phyloP scores from a whole-genome alignment of 2,329 filamentous ascomycete species.

The Paecilomyces sp. region DNA sequence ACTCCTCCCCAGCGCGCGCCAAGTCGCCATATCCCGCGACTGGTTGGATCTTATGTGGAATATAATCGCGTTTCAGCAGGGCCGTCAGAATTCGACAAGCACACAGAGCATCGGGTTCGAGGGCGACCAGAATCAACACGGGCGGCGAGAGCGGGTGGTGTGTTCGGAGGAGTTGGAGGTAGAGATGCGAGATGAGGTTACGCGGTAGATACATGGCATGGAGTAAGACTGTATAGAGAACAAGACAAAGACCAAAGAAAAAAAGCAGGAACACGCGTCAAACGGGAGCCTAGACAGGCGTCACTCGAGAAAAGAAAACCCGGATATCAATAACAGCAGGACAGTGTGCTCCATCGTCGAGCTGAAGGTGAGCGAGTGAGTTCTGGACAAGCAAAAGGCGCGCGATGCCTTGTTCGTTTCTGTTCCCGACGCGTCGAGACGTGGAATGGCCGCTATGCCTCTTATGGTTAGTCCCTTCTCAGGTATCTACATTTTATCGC shows the following conservation, averaged over 20 bases:
- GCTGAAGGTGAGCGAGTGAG: background rate
- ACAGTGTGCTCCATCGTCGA: background rate
- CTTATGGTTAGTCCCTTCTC: background rate
- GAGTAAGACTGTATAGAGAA: conserved; percentile 10
- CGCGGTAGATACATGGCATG: conserved; percentile 86
- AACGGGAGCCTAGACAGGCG: background rate
- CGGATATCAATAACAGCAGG: background rate
- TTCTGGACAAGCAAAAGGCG: background rate
- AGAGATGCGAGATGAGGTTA: conserved; percentile 80
- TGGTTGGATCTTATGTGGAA: conserved; percentile 94
- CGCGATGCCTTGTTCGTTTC: background rate
- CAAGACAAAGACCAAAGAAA: conserved; percentile 12
- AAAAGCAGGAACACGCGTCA: conserved; percentile 2
- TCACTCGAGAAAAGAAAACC: background rate
- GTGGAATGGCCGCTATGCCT: background rate
- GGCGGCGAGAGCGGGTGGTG: conserved; percentile 87
- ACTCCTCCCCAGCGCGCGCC: conserved; percentile 66
- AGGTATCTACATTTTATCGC: no score
- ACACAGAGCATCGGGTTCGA: conserved; percentile 92
- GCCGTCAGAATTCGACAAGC: conserved; percentile 89
- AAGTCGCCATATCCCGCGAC: conserved; percentile 90
- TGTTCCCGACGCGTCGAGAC: background rate
- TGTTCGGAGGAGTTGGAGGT: conserved; percentile 77
- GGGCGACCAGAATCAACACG: conserved; percentile 82
- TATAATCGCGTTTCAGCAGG: conserved; percentile 94